Base-by-base conservation (phyloP, 2,329 filamentous ascomycete genomes). In the Trichoderma sp. region DNA sequence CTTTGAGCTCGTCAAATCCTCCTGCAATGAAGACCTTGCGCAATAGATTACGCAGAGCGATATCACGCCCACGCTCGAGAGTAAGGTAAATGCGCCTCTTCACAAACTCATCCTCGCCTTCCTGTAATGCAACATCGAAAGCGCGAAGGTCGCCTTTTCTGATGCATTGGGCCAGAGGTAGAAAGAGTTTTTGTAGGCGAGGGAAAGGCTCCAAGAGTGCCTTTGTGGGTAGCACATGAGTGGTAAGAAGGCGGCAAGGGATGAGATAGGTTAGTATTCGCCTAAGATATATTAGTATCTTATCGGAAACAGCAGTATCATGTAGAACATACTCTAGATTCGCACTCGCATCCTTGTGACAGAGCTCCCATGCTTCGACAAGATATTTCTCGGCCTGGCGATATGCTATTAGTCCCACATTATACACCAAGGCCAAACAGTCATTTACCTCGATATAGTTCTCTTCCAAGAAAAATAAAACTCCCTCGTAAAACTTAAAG, bases 191-290 rank as follows among this genome's bases (percentile, higher is more conserved):
- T 77, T 94, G 89, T 1, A 99, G 85, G 21, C 84, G 86, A 13
- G 95, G 93, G 74, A 91, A 96, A 5, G 89, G 90, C 51, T 86
- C 83, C 1, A 99, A 85, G 0, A 98, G 86, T 59, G 83, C 78
- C 66, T 85, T 81, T 64, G 88, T 93, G 0, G 96, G 96, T 2
- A 99, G 87, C 0, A 90, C 91, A 77, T 97, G 94, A 32, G 88
- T 92, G 3, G 93, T 98, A 68, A 99, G 86, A 37, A 99, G 88
- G 73, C 93, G 93, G 72, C 94, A 97, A 0, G 96, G 96, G 64
- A 99, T 94, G 13, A 99, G 88, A 75, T 99, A 99, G 2, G 91
- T 97, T 34, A 99, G 85, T 67, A 99, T 98, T 68, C 96, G 86
- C 76, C 92, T 96, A 73, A 7, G 7, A 59, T 11, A 21, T 21